phyloP scores from a whole-genome alignment of 352 stramenopile genomes.

The Pythium brassicae region DNA sequence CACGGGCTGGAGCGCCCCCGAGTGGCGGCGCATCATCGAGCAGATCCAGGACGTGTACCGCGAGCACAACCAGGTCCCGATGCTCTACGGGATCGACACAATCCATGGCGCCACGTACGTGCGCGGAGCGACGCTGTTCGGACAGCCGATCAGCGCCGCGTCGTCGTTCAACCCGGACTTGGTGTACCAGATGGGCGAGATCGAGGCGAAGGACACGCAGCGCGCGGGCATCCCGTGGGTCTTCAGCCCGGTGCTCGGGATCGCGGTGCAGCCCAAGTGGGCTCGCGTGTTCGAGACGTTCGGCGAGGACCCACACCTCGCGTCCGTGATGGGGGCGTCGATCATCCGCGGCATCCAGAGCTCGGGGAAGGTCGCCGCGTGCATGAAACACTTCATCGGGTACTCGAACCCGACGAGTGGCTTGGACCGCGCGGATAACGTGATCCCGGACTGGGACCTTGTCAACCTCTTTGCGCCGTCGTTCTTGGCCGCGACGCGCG shows the following conservation, averaged over 20 bases:
- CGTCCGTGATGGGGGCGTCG: constrained; percentile 54
- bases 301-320: constrained; percentile 85
- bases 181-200: constrained; percentile 61
- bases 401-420: constrained; percentile 70
- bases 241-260: constrained; percentile 87
- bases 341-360: constrained; percentile 84
- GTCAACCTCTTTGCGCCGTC: constrained; percentile 72
- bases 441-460: constrained; percentile 62
- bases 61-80: constrained; percentile 47
- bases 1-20: constrained; percentile 56
- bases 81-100: constrained; percentile 88
- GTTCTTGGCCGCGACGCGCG: constrained; percentile 65
- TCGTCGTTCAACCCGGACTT: constrained; percentile 86
- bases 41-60: constrained; percentile 76
- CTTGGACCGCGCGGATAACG: constrained; percentile 68
- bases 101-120: constrained; percentile 91
- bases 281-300: constrained; percentile 92
- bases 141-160: constrained; percentile 83
- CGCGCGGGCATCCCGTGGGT: constrained; percentile 88
- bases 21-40: constrained; percentile 58
- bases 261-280: constrained; percentile 82
- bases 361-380: constrained; percentile 57
- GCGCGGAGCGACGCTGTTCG: constrained; percentile 74
- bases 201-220: constrained; percentile 84
- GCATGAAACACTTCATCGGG: constrained; percentile 89